phyloP scores from a whole-genome alignment of 257 asterid genomes.

The Solanum habrochaites region DNA sequence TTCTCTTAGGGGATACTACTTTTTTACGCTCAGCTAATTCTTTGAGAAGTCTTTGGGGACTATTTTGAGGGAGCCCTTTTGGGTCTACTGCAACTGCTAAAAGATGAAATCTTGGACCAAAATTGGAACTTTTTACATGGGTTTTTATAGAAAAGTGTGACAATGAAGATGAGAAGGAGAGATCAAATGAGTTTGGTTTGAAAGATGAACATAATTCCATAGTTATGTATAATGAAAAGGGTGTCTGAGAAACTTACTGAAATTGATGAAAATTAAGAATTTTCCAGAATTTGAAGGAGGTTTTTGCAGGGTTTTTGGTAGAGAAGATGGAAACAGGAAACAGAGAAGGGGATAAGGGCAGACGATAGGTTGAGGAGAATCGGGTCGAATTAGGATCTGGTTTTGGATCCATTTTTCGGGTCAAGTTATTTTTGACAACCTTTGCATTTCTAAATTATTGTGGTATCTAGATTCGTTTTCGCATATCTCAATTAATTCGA shows the following conservation, averaged over 20 bases:
- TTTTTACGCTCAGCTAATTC: slow-evolving; percentile 80
- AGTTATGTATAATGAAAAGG: not conserved
- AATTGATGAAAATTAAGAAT: not conserved
- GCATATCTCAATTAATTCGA: too few relatives aligned
- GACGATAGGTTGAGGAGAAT: not conserved
- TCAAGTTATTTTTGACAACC: not conserved
- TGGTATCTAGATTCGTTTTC: too few relatives aligned
- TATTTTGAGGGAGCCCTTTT: slow-evolving; percentile 75
- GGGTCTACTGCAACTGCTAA: slow-evolving; percentile 68
- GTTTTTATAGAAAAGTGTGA: slow-evolving; percentile 49
- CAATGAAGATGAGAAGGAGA: slow-evolving; percentile 63
- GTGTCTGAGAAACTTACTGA: not conserved
- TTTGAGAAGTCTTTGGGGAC: slow-evolving; percentile 84
- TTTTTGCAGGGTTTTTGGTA: slow-evolving; percentile 38
- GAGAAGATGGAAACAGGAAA: not conserved
- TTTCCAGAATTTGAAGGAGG: slow-evolving; percentile 15
- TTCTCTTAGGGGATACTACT: slow-evolving; percentile 58
- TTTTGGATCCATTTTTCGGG: not conserved
- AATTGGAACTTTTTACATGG: slow-evolving; percentile 34
- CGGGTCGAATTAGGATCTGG: not conserved
- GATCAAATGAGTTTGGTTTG: slow-evolving; percentile 38
- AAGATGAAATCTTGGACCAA: slow-evolving; percentile 13
- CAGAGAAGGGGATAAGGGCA: slow-evolving; percentile 23
- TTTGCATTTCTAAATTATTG: not conserved
- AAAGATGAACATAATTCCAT: slow-evolving; percentile 74